A percentile compares a stretch with the other conserved stretches of the same genome.
phyloP scores from a whole-genome alignment of 257 asterid species.

The Fraxinus excelsior region DNA sequence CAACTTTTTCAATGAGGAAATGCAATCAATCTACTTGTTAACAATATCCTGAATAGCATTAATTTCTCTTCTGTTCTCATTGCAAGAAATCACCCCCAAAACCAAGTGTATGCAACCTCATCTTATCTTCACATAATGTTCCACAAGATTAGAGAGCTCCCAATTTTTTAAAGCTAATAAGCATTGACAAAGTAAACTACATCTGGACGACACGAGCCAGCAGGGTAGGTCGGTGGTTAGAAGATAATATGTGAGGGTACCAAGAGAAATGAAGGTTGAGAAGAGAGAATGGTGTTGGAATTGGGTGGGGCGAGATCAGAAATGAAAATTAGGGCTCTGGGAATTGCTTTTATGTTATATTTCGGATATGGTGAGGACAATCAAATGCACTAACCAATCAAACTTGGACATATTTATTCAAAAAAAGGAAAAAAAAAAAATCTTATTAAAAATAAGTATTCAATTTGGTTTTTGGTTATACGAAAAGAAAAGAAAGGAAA shows the following conservation, averaged over 20 bases:
- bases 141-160: conserved; percentile 24
- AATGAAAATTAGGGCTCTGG: background rate
- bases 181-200: background rate
- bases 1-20: conserved; percentile 84
- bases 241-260: background rate
- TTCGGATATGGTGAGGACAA: background rate
- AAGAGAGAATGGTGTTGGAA: background rate
- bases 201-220: background rate
- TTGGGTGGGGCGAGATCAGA: background rate
- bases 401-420: background rate
- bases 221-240: background rate
- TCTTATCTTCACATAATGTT: conserved; percentile 87
- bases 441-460: background rate
- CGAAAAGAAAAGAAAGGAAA: background rate
- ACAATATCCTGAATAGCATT: conserved; percentile 90
- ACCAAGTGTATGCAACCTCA: conserved; percentile 72
- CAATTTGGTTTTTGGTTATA: background rate
- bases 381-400: background rate
- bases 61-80: conserved; percentile 84
- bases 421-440: background rate
- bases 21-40: conserved; percentile 91
- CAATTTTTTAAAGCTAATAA: background rate
- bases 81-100: conserved; percentile 79
- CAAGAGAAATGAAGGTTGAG: background rate
- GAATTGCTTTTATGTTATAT: background rate